Conservation (phyloP, 768 basidiomycete genomes). For the Macrolepiota fuliginosa region DNA sequence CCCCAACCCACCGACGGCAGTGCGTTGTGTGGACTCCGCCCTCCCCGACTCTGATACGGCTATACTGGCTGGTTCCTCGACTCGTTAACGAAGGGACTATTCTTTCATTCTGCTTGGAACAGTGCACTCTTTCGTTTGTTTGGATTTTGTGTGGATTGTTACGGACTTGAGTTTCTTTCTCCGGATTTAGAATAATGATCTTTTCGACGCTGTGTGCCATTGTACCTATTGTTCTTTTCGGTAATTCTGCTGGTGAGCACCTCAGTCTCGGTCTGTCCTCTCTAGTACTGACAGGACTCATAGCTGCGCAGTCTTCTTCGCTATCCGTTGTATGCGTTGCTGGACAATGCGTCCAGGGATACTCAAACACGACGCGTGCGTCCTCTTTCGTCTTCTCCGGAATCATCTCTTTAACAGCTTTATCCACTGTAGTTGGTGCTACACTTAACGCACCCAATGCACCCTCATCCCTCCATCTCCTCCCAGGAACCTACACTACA, state of each 20-base stretch:
- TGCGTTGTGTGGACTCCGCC: not conserved
- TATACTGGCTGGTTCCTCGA: not conserved
- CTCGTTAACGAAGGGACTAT: not conserved
- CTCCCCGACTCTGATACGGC: not conserved
- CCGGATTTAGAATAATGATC: conserved; percentile 22
- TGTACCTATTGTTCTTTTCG: conserved; percentile 26
- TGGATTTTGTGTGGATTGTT: not conserved
- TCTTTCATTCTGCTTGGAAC: not conserved
- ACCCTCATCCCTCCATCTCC: conserved; percentile 55
- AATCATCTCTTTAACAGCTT: not conserved
- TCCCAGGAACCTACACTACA: conserved; percentile 76
- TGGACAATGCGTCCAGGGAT: conserved; percentile 84
- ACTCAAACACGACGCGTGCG: conserved; percentile 67
- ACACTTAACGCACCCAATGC: conserved; percentile 55
- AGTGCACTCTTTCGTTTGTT: not conserved
- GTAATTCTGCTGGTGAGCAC: conserved; percentile 36
- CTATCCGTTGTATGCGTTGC: conserved; percentile 72
- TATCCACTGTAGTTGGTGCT: conserved; percentile 55
- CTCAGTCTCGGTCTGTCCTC: not conserved
- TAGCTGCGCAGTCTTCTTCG: conserved; percentile 50
- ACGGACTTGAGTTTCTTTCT: conserved; percentile 1
- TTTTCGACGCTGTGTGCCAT: conserved; percentile 31
- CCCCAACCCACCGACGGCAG: not conserved
- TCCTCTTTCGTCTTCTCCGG: conserved; percentile 9
- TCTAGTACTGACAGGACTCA: not conserved